Evolutionary conservation across 495 filamentous ascomycete species (phyloP).

Genomic region (Penicillium pancosmium): DNA sequence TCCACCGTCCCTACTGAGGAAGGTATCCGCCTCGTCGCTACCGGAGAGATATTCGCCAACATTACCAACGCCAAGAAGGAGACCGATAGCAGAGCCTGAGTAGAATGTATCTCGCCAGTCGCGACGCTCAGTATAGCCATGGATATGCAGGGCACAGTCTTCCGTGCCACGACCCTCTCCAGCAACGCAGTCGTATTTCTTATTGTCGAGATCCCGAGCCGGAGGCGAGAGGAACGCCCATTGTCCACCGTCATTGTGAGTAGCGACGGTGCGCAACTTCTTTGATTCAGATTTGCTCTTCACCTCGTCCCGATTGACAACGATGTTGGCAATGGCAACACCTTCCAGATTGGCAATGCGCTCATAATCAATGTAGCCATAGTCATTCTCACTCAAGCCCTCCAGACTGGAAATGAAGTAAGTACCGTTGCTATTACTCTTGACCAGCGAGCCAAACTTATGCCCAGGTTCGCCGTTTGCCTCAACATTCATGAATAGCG

Average conservation of each 20-base stretch:
- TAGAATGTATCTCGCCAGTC: conserved; percentile 82
- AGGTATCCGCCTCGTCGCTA: conserved; percentile 73
- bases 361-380: conserved; percentile 90
- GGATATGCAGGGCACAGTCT: conserved; percentile 85
- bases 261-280: conserved; percentile 84
- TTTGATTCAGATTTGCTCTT: conserved; percentile 67
- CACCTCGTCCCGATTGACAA: conserved; percentile 68
- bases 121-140: conserved; percentile 87
- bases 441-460: conserved; percentile 84
- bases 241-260: conserved; percentile 90
- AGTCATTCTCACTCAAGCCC: conserved; percentile 73
- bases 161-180: conserved; percentile 48
- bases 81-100: conserved; percentile 82
- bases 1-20: conserved; percentile 86
- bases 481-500: conserved; percentile 89
- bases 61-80: conserved; percentile 91
- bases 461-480: conserved; percentile 61
- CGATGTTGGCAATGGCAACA: conserved; percentile 82
- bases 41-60: conserved; percentile 67
- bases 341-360: conserved; percentile 92
- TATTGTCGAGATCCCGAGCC: conserved; percentile 65
- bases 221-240: conserved; percentile 79
- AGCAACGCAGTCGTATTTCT: conserved; percentile 67
- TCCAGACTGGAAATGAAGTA: conserved; percentile 82
- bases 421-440: conserved; percentile 97